Evolutionary conservation across 2,329 filamentous ascomycete species (phyloP), one percentile per base, ranked within the genome.

Genomic region (Hypoxylon sp.): DNA sequence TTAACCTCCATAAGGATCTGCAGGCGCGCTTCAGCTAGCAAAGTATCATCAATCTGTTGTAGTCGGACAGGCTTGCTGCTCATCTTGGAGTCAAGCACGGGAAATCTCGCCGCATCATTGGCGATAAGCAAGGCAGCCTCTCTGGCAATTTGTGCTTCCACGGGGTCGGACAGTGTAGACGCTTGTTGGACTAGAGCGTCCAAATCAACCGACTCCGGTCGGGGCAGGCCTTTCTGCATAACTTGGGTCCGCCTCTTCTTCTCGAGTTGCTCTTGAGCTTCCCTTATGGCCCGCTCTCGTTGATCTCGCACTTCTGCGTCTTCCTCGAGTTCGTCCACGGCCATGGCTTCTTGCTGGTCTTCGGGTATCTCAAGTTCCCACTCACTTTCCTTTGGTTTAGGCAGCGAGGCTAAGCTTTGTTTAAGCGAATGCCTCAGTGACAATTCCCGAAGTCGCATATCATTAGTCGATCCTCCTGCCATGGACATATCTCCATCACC

Each of bases 351-450:
- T 64, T 86, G 81, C 67, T 91, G 84, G 67, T 97, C 93, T 41
- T 96, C 93, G 0, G 94, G 94, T 32, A 97, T 80, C 75, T 97
- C 94, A 47, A 98, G 87, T 70, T 98, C 95, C 90, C 92, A 98
- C 69, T 97, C 94, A 0, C 88, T 91, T 73, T 97, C 93, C 74
- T 97, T 97, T 0, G 95, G 95, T 73, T 92, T 96, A 0, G 95
- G 95, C 15, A 99, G 83, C 20, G 92, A 88, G 4, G 92, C 86
- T n/a, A 99, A 85, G 43, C 90, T 87, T 52, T 86, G 84, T 62
- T 87, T 87, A 6, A 99, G 81, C 66, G 90, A 87, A 63, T 87
- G 85, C 44, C 89, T 89, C 68, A 89, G 77, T 5, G 89, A 87
- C 62, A 89, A 82, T 64, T 97, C 90, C 20, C 87, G 87, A 70